Percentiles rank a stretch among this genome's conserved stretches.
These are phyloP conservation scores for Triglochin maritima DNA, from an alignment of 106 monocot species.

Conservation along the genomic window DNA sequence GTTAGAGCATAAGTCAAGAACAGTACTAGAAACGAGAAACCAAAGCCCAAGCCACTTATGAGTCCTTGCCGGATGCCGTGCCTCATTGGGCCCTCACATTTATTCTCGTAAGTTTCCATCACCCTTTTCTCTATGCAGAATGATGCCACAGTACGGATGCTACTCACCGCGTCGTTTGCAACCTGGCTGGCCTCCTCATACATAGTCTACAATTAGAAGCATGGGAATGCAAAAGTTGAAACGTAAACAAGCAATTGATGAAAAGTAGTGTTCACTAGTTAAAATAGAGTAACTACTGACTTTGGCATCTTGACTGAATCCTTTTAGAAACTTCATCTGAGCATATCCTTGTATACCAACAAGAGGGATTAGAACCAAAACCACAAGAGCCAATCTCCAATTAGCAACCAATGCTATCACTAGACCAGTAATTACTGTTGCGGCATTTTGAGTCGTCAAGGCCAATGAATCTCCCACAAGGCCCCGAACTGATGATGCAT, in stretches of 20 bases:
- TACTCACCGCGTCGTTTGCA: conserved; percentile 11
- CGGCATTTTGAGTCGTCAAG: conserved; percentile 25
- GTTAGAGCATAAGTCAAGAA: conserved; percentile 4
- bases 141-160: conserved; percentile 18
- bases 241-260: too few relatives aligned
- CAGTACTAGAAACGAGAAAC: conserved; percentile 8
- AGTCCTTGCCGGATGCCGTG: conserved; percentile 7
- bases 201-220: conserved; percentile 4
- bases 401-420: conserved; percentile 55
- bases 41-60: conserved; percentile 15
- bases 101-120: conserved; percentile 8
- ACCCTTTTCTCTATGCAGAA: conserved; percentile 15
- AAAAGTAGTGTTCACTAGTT: neutral
- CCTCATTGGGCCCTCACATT: conserved; percentile 6
- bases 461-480: conserved; percentile 53
- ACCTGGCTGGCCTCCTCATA: conserved; percentile 23
- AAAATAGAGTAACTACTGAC: conserved; percentile 9
- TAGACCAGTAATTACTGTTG: conserved; percentile 30
- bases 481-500: conserved; percentile 43
- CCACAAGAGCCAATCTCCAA: conserved; percentile 45
- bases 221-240: neutral
- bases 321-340: conserved; percentile 51
- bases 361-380: conserved; percentile 48
- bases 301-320: conserved; percentile 72
- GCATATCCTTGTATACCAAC: conserved; percentile 51